phyloP scores from a whole-genome alignment of 2,329 filamentous ascomycete genomes.

The Fusarium napiforme region DNA sequence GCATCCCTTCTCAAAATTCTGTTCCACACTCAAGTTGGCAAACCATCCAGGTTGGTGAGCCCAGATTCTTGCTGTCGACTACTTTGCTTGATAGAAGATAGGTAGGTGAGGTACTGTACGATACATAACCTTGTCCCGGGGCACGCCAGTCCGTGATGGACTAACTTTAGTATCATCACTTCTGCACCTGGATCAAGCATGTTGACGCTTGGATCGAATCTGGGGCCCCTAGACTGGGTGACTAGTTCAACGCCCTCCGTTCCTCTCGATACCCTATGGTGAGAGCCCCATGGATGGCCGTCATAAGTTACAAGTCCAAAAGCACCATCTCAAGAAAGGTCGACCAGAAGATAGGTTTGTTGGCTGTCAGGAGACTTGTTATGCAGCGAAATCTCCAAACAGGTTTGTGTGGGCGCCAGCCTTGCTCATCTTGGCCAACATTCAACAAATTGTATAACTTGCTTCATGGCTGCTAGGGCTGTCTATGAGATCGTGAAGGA shows the following conservation, averaged over 20 bases:
- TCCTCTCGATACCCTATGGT: constrained; percentile 1
- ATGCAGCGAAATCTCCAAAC: constrained; percentile 18
- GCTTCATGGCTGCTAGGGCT: background rate
- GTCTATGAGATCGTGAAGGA: background rate
- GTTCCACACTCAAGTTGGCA: background rate
- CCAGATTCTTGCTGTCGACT: background rate
- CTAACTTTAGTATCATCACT: constrained; percentile 25
- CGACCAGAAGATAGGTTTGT: background rate
- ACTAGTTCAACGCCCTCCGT: constrained; percentile 33
- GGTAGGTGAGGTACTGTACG: background rate
- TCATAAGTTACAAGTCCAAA: background rate
- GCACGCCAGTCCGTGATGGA: constrained; percentile 5
- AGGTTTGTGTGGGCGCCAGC: background rate
- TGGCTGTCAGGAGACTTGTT: constrained; percentile 1
- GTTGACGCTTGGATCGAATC: constrained; percentile 8
- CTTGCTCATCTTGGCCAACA: background rate
- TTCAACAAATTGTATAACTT: background rate
- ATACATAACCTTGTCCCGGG: constrained; percentile 12
- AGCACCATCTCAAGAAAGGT: background rate
- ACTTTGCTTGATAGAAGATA: background rate
- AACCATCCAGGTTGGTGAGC: background rate
- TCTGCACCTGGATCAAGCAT: constrained; percentile 31
- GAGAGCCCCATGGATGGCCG: background rate
- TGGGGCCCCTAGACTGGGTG: background rate
- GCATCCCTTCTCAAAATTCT: background rate